These are phyloP conservation scores for Amylostereum areolatum DNA, from an alignment of 1,284 basidiomycete genomes.

Conservation along the genomic window DNA sequence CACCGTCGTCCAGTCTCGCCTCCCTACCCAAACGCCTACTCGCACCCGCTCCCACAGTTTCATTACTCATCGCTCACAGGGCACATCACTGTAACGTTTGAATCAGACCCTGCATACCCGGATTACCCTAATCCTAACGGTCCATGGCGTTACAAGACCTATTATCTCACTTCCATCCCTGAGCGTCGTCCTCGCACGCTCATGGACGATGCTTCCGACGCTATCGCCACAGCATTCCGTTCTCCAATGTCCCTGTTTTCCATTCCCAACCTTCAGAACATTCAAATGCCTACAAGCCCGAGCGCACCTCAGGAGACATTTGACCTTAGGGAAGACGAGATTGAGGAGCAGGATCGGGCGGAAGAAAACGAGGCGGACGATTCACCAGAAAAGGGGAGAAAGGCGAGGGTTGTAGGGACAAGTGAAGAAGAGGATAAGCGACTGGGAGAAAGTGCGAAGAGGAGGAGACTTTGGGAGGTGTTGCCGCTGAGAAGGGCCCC, in stretches of 20 bases:
- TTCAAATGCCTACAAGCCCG: slow-evolving; percentile 21
- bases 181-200: slow-evolving; percentile 58
- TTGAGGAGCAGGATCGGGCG: slow-evolving; percentile 67
- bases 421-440: slow-evolving; percentile 22
- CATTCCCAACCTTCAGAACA: slow-evolving; percentile 15
- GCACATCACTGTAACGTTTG: slow-evolving; percentile 56
- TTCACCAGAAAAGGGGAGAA: slow-evolving; percentile 43
- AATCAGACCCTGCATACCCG: slow-evolving; percentile 57
- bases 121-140: slow-evolving; percentile 28
- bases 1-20: slow-evolving; percentile 67
- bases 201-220: slow-evolving; percentile 61
- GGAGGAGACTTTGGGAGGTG: slow-evolving; percentile 33
- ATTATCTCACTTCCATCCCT: slow-evolving; percentile 60
- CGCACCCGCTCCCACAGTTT: slow-evolving; percentile 72
- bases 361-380: slow-evolving; percentile 76
- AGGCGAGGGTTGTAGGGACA: slow-evolving; percentile 35
- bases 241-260: slow-evolving; percentile 45
- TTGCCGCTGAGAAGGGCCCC: slow-evolving; percentile 27
- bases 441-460: slow-evolving; percentile 24
- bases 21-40: slow-evolving; percentile 69
- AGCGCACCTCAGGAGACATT: slow-evolving; percentile 61
- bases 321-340: slow-evolving; percentile 66
- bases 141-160: slow-evolving; percentile 53
- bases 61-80: slow-evolving; percentile 46
- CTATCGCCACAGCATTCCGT: slow-evolving; percentile 50